Base-by-base conservation (phyloP, 192 early-diverging fungal genomes). In the Rhizoclosmatium globosum region DNA sequence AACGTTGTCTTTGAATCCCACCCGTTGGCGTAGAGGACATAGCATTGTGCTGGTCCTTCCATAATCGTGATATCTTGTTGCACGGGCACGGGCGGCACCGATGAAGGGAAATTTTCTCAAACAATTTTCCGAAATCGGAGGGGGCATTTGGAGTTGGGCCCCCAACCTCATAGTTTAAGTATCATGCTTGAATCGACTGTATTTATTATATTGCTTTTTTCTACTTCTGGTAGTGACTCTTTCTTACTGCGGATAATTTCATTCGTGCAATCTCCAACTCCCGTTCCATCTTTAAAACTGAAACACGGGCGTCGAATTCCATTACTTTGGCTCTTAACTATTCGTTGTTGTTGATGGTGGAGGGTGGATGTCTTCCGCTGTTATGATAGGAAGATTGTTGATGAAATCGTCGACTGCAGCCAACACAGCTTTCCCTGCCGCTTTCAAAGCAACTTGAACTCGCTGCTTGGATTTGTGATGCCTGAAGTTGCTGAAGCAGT, bases 261-360 rank as follows among this genome's bases (percentile, higher is more conserved):
- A 72, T 62, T 41, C 90, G 38, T 21, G 90, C 90, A 59, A 73
- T 73, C 68, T 90, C 87, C 13, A 91, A 79, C 77, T 91, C 90
- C 70, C 86, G 86, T 79, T 91, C 90, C 86, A 91, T 87, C 76
- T 84, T 85, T 65, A 91, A 67, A 23, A 91, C 86, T 3, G 74
- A 79, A 57, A 91, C 80, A 61, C 89, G 87, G 3, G 88, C 89
- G 65, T 91, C 87, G 85, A 90, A 87, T 53, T 90, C 85, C 11
- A 89, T 65, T 11, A 86, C 84, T 64, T 80, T 71, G 7, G 77
- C 76, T n/a, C 31, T 31, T 31, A 31, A 70, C 1, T 66, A 41
- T 42, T 48, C 46, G 6, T 48, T 62, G 60, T 21, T 62, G 41
- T 64, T 77, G 1, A 79, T 68, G 7, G 46, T 67, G 7, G 78